phyloP scores from a whole-genome alignment of 345 rosid species.

The Lagerstroemia speciosa region DNA sequence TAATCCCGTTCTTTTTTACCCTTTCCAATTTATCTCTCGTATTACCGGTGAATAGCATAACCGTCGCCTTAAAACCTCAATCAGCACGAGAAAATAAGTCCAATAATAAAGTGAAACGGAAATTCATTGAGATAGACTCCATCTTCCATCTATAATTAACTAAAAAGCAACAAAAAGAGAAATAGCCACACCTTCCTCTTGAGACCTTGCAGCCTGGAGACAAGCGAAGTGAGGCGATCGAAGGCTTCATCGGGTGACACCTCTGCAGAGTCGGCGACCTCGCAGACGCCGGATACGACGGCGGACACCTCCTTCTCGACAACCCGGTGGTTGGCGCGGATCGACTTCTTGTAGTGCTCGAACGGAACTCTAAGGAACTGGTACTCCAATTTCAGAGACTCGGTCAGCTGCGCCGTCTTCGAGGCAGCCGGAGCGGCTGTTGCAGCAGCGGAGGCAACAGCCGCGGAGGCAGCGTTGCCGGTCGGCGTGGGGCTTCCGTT shows the following conservation, averaged over 20 bases:
- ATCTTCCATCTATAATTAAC: not conserved
- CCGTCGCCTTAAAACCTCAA: too few relatives aligned
- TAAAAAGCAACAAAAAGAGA: not conserved
- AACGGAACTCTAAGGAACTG: conserved; percentile 88
- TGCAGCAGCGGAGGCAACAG: conserved; percentile 15
- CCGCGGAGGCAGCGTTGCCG: conserved; percentile 22
- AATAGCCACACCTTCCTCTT: conserved; percentile 60
- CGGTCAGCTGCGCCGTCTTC: conserved; percentile 51
- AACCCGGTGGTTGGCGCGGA: conserved; percentile 70
- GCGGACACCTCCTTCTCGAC: conserved; percentile 75
- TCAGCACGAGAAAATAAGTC: too few relatives aligned
- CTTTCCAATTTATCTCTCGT: too few relatives aligned
- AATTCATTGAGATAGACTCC: not conserved
- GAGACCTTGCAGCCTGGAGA: conserved; percentile 88
- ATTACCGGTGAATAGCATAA: too few relatives aligned
- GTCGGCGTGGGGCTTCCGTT: conserved; percentile 27
- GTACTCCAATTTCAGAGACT: conserved; percentile 79
- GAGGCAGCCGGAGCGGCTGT: conserved; percentile 31
- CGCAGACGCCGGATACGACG: conserved; percentile 51
- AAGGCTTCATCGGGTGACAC: conserved; percentile 58
- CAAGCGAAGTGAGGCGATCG: conserved; percentile 62
- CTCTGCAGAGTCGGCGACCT: conserved; percentile 47
- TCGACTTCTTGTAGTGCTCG: conserved; percentile 92
- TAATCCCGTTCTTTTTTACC: too few relatives aligned
- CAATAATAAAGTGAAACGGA: not conserved